Conservation (phyloP, 2,329 filamentous ascomycete genomes). For the Coniochaeta sp. region DNA sequence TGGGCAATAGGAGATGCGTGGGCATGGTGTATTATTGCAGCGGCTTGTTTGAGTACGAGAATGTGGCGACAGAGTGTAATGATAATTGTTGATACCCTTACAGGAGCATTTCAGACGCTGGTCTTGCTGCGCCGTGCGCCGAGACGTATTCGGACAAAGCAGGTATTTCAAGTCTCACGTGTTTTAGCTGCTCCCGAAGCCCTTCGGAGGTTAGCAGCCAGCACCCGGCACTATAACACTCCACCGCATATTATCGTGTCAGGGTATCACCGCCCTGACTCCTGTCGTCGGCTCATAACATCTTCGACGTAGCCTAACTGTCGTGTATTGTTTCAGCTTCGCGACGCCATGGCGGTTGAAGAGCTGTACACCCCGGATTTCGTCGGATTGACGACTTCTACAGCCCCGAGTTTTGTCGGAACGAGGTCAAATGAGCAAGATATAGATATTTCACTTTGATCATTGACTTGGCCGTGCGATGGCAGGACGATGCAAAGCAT, state of each 20-base stretch:
- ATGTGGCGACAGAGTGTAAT: not conserved
- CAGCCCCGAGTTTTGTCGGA: not conserved
- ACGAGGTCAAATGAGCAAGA: not conserved
- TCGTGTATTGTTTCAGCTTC: no score
- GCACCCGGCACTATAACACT: not conserved
- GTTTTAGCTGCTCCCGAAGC: no score
- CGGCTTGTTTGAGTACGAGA: not conserved
- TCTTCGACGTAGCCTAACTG: no score
- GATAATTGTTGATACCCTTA: constrained; percentile 1
- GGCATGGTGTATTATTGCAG: not conserved
- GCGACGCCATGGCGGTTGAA: no score
- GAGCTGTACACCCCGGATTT: no score
- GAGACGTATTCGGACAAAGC: not conserved
- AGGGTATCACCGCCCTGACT: not conserved
- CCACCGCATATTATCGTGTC: not conserved
- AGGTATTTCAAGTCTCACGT: no score
- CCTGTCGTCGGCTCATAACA: not conserved
- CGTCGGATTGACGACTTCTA: not conserved
- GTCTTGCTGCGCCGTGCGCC: no score
- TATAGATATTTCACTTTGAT: not conserved
- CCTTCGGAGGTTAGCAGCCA: not conserved
- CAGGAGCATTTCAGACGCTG: no score
- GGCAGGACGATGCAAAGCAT: no score
- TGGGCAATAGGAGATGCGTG: not conserved
- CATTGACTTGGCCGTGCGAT: no score